These are phyloP conservation scores for Vitis amurensis DNA, from an alignment of 164 flowering plant genomes.

Conservation along the genomic window DNA sequence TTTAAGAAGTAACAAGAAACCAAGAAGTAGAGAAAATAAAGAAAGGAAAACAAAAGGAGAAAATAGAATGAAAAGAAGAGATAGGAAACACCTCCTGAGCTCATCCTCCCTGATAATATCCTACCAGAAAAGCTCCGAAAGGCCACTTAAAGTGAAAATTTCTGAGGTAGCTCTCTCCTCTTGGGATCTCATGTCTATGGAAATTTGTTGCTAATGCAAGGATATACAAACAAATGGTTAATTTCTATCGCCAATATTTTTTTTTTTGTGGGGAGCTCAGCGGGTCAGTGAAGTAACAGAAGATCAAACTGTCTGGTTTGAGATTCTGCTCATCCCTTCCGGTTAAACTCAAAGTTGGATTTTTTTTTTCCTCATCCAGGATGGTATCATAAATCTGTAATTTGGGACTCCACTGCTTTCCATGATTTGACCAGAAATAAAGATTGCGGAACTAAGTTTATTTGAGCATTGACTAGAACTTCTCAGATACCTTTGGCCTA, in stretches of 20 bases:
- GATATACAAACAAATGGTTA: slow-evolving; percentile 13
- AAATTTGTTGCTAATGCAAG: slow-evolving; percentile 8
- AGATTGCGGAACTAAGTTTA: not conserved
- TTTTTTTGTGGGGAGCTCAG: not conserved
- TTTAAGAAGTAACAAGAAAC: too few species aligned
- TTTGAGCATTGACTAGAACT: not conserved
- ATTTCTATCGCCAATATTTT: slow-evolving; percentile 35
- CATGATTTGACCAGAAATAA: too few species aligned
- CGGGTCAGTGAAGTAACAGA: not conserved
- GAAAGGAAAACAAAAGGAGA: too few species aligned
- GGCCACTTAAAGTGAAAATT: slow-evolving; percentile 27
- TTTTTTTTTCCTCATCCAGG: slow-evolving; percentile 5
- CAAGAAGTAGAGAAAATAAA: too few species aligned
- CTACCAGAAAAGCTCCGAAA: slow-evolving; percentile 52
- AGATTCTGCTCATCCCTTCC: slow-evolving; percentile 1
- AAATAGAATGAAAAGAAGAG: too few species aligned
- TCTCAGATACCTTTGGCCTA: not conserved
- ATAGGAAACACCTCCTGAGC: slow-evolving; percentile 75
- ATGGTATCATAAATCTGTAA: not conserved
- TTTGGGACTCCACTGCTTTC: not conserved
- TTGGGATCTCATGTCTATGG: slow-evolving; percentile 13
- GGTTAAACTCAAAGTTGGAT: slow-evolving; percentile 1
- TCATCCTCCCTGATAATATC: slow-evolving; percentile 65
- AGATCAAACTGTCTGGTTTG: slow-evolving; percentile 4
- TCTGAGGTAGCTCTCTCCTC: not conserved